These are phyloP conservation scores for Cetraspora pellucida DNA, from an alignment of 192 early-diverging fungal genomes.

Conservation along the genomic window DNA sequence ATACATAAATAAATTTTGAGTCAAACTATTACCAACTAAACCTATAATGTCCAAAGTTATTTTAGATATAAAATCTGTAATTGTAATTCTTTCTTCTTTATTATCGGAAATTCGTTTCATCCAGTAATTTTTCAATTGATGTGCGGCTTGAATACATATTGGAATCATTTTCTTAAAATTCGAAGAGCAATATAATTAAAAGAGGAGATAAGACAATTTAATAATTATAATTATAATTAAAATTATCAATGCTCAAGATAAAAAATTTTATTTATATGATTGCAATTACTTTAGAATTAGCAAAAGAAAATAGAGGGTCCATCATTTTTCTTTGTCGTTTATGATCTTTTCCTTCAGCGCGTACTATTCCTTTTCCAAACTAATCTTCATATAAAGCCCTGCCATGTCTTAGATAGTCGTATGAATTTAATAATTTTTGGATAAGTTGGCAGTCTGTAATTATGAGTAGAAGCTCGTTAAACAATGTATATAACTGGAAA, in stretches of 20 bases:
- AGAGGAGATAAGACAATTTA: no score
- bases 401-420: conserved; percentile 47
- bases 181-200: conserved; percentile 41
- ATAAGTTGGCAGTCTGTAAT: conserved; percentile 53
- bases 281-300: conserved; percentile 48
- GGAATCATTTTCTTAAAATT: conserved; percentile 26
- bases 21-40: conserved; percentile 31
- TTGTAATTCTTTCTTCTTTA: conserved; percentile 41
- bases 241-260: no score
- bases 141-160: conserved; percentile 37
- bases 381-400: conserved; percentile 34
- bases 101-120: conserved; percentile 31
- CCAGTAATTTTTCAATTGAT: conserved; percentile 45
- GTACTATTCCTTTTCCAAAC: conserved; percentile 53
- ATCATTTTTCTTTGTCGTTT: conserved; percentile 57
- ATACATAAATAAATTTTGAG: not conserved
- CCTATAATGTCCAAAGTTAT: conserved; percentile 55
- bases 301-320: conserved; percentile 54
- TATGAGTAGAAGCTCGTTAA: no score
- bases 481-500: no score
- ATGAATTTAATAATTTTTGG: conserved; percentile 48
- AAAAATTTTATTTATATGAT: no score
- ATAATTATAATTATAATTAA: no score
- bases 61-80: conserved; percentile 42
- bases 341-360: conserved; percentile 57